Evolutionary conservation across 2,329 filamentous ascomycete species (phyloP).

Genomic region (Fusarium pseudograminearum): DNA sequence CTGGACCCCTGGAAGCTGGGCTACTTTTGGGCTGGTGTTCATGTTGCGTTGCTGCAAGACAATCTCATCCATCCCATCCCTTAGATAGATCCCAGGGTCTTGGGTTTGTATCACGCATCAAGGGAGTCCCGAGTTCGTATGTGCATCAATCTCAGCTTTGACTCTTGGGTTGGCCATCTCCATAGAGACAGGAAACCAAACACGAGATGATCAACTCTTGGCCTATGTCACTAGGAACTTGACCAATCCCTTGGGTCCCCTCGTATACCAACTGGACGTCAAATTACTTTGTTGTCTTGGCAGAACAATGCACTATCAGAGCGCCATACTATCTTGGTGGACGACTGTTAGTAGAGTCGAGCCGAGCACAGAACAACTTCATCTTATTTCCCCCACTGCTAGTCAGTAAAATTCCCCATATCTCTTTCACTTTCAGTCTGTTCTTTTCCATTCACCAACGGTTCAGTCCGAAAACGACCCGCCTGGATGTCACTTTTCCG

Average conservation of each 20-base stretch:
- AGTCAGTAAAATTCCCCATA: neutral
- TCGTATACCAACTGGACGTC: constrained; percentile 12
- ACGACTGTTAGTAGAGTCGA: neutral
- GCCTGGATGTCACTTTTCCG: constrained; percentile 19
- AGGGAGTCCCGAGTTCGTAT: neutral
- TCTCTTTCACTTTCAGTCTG: neutral
- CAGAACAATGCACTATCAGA: constrained; percentile 9
- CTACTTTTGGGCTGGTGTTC: neutral
- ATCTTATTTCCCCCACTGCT: neutral
- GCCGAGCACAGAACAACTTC: neutral
- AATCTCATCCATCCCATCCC: constrained; percentile 1
- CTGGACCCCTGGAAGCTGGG: constrained; percentile 33
- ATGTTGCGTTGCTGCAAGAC: constrained; percentile 1
- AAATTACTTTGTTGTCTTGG: constrained; percentile 30
- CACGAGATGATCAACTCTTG: constrained; percentile 37
- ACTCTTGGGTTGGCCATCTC: neutral
- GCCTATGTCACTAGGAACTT: constrained; percentile 32
- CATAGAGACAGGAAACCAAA: constrained; percentile 9
- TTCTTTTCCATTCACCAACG: neutral
- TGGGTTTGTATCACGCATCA: constrained; percentile 23
- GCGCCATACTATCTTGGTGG: neutral
- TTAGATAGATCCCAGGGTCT: constrained; percentile 26
- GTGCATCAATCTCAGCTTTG: neutral
- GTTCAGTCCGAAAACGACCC: constrained; percentile 10
- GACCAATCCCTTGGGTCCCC: constrained; percentile 1